Evolutionary conservation across 805 yeast species (phyloP).

Genomic region (Myxozyma lipomycoides): DNA sequence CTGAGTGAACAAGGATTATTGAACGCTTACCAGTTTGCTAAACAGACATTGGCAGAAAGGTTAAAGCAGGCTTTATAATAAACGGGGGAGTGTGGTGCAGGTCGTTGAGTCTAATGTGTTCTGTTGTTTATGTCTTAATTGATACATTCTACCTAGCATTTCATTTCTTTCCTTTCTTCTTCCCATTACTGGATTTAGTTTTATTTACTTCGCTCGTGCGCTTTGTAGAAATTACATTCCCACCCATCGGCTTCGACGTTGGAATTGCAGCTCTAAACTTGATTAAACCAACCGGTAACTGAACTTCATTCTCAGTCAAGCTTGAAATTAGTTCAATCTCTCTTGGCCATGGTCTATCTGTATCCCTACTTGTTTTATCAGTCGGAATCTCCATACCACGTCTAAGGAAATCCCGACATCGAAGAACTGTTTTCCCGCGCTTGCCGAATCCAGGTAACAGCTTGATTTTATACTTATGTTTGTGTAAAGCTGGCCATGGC

Average conservation of each 20-base stretch:
- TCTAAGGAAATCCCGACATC: slow-evolving; percentile 57
- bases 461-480: slow-evolving; percentile 76
- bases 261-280: slow-evolving; percentile 44
- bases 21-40: slow-evolving; percentile 28
- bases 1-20: slow-evolving; percentile 40
- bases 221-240: neutral
- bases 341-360: slow-evolving; percentile 65
- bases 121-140: neutral
- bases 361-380: slow-evolving; percentile 44
- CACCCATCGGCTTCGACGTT: slow-evolving; percentile 5
- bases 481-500: slow-evolving; percentile 79
- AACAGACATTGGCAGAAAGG: slow-evolving; percentile 26
- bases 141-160: neutral
- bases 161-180: neutral
- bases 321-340: slow-evolving; percentile 56
- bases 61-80: slow-evolving; percentile 25
- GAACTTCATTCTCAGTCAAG: slow-evolving; percentile 61
- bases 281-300: slow-evolving; percentile 64
- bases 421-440: slow-evolving; percentile 81
- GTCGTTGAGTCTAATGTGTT: neutral
- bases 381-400: slow-evolving; percentile 41
- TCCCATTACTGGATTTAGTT: neutral
- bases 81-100: neutral
- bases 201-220: neutral
- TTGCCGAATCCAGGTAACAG: slow-evolving; percentile 73